A percentile compares a stretch with the other conserved stretches of the same genome.
These are phyloP conservation scores for Lactarius evosmus DNA, from an alignment of 768 basidiomycete species.

Conservation along the genomic window DNA sequence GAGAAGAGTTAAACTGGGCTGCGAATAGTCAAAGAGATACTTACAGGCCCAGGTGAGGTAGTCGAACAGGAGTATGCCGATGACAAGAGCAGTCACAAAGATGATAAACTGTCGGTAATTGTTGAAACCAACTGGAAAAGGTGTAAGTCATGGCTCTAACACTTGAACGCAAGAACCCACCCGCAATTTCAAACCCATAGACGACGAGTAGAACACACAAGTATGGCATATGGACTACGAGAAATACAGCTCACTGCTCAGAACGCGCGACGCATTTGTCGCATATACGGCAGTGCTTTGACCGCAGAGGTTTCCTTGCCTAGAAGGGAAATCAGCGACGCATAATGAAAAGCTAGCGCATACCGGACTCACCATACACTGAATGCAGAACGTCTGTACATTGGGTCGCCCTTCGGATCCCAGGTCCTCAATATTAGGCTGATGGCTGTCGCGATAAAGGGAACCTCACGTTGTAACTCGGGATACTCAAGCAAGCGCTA, in stretches of 20 bases:
- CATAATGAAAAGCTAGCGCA: too few relatives aligned
- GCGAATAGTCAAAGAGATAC: constrained; percentile 35
- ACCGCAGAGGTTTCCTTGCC: constrained; percentile 87
- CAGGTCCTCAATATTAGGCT: constrained; percentile 69
- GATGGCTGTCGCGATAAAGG: background rate
- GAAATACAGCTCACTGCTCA: constrained; percentile 71
- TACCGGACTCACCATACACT: constrained; percentile 71
- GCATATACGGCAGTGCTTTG: constrained; percentile 93
- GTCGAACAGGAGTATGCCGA: constrained; percentile 78
- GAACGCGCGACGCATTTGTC: constrained; percentile 85
- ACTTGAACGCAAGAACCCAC: constrained; percentile 45
- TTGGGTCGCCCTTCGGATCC: constrained; percentile 86
- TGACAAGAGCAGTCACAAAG: constrained; percentile 84
- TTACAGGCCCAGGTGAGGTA: constrained; percentile 80
- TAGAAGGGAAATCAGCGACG: constrained; percentile 31
- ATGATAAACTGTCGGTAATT: constrained; percentile 96
- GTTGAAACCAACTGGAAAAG: constrained; percentile 70
- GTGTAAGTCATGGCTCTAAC: constrained; percentile 14
- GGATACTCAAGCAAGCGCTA: constrained; percentile 76
- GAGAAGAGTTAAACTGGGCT: constrained; percentile 5
- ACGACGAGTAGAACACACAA: constrained; percentile 64
- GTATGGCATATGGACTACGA: constrained; percentile 6
- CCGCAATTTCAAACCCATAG: constrained; percentile 99
- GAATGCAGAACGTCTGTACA: constrained; percentile 94
- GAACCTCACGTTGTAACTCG: constrained; percentile 59